Evolutionary conservation across 331 rosid genomes (phyloP).

Genomic region (Malus hybrid): DNA sequence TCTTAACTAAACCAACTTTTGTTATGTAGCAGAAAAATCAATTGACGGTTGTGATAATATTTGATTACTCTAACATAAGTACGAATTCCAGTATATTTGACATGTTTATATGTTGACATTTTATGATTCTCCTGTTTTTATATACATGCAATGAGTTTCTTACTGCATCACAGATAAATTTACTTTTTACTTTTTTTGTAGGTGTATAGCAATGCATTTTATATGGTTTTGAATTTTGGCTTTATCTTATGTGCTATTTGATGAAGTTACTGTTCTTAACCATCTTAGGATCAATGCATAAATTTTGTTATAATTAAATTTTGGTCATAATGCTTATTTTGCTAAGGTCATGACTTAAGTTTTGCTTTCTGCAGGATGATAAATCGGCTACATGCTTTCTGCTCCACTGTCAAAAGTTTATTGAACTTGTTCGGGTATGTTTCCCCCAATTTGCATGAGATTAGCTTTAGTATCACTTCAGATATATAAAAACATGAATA

Average conservation of each 20-base stretch:
- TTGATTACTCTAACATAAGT: no score
- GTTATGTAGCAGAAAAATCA: background rate
- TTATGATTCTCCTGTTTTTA: no score
- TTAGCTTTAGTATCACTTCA: background rate
- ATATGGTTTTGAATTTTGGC: background rate
- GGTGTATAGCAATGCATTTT: background rate
- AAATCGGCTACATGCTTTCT: constrained; percentile 89
- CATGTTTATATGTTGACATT: no score
- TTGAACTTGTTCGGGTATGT: constrained; percentile 92
- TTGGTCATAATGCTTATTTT: background rate
- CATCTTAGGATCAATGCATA: background rate
- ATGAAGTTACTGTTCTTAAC: background rate
- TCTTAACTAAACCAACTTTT: background rate
- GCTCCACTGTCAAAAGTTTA: constrained; percentile 90
- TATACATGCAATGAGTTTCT: background rate
- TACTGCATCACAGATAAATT: background rate
- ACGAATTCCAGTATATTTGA: no score
- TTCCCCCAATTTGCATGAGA: constrained; percentile 11
- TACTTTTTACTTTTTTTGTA: background rate
- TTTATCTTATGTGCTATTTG: background rate
- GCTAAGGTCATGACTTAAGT: constrained; percentile 8
- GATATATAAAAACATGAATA: background rate
- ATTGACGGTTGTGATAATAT: no score
- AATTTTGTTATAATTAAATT: background rate
- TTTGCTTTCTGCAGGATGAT: constrained; percentile 68